A percentile compares a stretch with the other conserved stretches of the same genome.
phyloP scores from a whole-genome alignment of 2,329 filamentous ascomycete genomes.

The Calonectria pauciramosa region DNA sequence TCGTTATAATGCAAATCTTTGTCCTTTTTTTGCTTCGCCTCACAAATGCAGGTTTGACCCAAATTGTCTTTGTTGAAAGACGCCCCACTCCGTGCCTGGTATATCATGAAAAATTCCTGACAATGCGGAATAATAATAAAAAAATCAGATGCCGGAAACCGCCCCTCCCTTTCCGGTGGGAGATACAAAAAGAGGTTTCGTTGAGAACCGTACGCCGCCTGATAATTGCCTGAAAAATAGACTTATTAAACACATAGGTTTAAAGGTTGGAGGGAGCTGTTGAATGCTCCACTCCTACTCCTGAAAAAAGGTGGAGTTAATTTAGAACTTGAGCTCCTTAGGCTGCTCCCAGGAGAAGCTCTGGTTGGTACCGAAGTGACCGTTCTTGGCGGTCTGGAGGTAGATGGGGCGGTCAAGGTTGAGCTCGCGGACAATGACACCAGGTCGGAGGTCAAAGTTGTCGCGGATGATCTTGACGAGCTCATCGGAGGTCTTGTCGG shows the following conservation, averaged over 20 bases:
- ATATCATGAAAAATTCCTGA: slow-evolving; percentile 50
- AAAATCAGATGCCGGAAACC: slow-evolving; percentile 53
- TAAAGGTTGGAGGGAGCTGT: slow-evolving; percentile 54
- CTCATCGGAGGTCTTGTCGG: slow-evolving; percentile 88
- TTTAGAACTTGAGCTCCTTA: slow-evolving; percentile 92
- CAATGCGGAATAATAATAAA: slow-evolving; percentile 43
- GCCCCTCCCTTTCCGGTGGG: slow-evolving; percentile 50
- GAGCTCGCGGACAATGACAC: slow-evolving; percentile 98
- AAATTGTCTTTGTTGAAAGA: slow-evolving; percentile 63
- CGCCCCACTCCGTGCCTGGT: slow-evolving; percentile 55
- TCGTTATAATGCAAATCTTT: slow-evolving; percentile 58
- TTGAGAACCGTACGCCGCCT: slow-evolving; percentile 62
- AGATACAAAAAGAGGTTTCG: slow-evolving; percentile 56
- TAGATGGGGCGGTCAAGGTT: slow-evolving; percentile 97
- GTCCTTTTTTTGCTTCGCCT: slow-evolving; percentile 50
- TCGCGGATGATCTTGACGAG: slow-evolving; percentile 93
- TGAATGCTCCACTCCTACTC: slow-evolving; percentile 54
- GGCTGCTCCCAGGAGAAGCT: slow-evolving; percentile 98
- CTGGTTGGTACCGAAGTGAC: slow-evolving; percentile 98
- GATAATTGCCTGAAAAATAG: slow-evolving; percentile 53
- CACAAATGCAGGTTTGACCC: slow-evolving; percentile 55
- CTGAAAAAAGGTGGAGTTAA: slow-evolving; percentile 35
- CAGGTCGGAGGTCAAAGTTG: slow-evolving; percentile 98
- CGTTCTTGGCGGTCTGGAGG: slow-evolving; percentile 98
- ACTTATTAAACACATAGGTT: slow-evolving; percentile 54